Evolutionary conservation across 768 basidiomycete genomes (phyloP), one percentile per base, ranked within the genome.

Genomic region (Suillus alpinus): DNA sequence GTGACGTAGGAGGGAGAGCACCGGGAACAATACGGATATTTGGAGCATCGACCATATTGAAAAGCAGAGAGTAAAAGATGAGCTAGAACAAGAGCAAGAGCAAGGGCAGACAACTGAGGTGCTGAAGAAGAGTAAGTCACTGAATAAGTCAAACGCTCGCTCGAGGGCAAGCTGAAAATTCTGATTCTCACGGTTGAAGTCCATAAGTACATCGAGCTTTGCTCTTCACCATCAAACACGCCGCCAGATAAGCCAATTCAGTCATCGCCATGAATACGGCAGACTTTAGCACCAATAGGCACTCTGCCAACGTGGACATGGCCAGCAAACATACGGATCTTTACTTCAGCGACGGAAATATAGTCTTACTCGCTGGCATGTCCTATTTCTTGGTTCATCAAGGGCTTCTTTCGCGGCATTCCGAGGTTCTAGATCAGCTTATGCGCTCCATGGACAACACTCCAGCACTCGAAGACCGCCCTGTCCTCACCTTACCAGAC

Each of bases 381-480:
- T 76, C 75, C 58, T 90, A 88, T 67, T 92, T 92, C 68, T 70
- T 88, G 58, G 85, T 92, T 3, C 91, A 92, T 69, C 77, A 76
- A 63, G 86, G 88, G 13, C 72, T 91, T 14, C 74, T 92, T 14
- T 80, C 76, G 56, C 83, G 86, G 9, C 89, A 89, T 66, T 92
- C 90, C 0, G 66, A 68, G 1, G 77, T 83, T 39, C 71, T 91
- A 5, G 66, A 71, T 26, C 71, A 78, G 14, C 72, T 77, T 55
- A 75, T 84, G 39, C 68, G 74, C 6, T 67, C 71, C 26, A 64
- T 77, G 44, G 69, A 70, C 64, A 12, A 43, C 8, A 20, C 62
- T 3, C 36, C 61, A 0, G 46, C 34, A 4, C 72, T 91, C 40
- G 86, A 89, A 69, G 87, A 83, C 3, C 80, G 80, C 3, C 80